These are phyloP conservation scores for Leccinum rimulosum DNA, from an alignment of 768 basidiomycete genomes.

Conservation along the genomic window DNA sequence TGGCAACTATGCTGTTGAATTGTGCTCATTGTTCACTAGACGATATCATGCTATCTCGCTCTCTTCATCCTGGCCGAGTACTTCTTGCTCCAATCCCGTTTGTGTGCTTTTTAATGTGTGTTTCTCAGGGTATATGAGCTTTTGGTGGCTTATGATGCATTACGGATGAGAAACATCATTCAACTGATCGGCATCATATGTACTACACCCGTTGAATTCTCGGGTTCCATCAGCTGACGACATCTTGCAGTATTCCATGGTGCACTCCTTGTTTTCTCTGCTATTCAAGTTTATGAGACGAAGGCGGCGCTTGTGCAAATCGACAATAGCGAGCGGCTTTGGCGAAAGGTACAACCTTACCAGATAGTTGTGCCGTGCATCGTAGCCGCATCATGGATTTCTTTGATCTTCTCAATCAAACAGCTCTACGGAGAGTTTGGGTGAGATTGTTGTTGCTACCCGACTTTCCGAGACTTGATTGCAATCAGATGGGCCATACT, in stretches of 20 bases:
- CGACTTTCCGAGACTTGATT: conserved; percentile 1
- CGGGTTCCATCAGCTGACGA: conserved; percentile 4
- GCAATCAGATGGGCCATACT: conserved; percentile 80
- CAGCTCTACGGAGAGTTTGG: conserved; percentile 80
- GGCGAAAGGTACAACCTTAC: conserved; percentile 57
- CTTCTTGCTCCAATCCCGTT: conserved; percentile 17
- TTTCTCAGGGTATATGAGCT: conserved; percentile 70
- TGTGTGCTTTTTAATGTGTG: conserved; percentile 1
- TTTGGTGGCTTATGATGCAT: conserved; percentile 79
- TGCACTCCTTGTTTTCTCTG: conserved; percentile 69
- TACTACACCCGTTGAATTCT: conserved; percentile 31
- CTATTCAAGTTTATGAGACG: conserved; percentile 79
- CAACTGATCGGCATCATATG: conserved; percentile 73
- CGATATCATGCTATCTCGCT: conserved; percentile 81
- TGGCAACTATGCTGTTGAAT: not conserved
- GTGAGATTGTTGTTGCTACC: conserved; percentile 38
- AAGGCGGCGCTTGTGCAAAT: conserved; percentile 48
- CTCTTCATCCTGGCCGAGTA: conserved; percentile 83
- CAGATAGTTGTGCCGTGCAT: conserved; percentile 72
- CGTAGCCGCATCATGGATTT: conserved; percentile 63
- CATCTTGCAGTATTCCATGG: conserved; percentile 57
- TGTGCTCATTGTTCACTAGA: conserved; percentile 40
- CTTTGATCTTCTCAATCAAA: conserved; percentile 66
- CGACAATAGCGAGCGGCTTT: conserved; percentile 54
- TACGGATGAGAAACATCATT: conserved; percentile 73